Base-by-base conservation (phyloP, 495 filamentous ascomycete species). In the Penicillium egyptiacum region DNA sequence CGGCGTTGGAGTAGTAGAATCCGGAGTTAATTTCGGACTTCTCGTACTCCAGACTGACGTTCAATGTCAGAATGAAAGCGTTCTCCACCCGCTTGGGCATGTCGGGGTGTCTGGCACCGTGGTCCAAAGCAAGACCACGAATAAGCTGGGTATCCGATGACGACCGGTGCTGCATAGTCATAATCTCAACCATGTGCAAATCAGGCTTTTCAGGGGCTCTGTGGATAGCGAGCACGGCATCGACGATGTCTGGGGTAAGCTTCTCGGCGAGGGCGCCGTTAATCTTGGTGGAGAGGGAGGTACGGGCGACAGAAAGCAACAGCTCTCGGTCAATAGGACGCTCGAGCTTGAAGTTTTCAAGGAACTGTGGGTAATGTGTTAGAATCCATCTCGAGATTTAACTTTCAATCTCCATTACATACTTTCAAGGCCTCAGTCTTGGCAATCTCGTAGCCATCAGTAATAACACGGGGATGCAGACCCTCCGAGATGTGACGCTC, bases 161-260 rank as follows among this genome's bases (percentile, higher is more conserved):
- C 37, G 88, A 89, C 55, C 93, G 90, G 77, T 99, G 94, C 72
- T 98, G 94, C 94, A 99, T 99, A 69, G 95, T 97, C 95, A 98
- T 98, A 62, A 99, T 97, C 75, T 99, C 94, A 60, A 99, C 81
- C 94, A 99, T 99, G 75, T 98, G 93, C 59, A 99, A 74, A 72
- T 99, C 94, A 44, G 94, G 94, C 77, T 97, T 98, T 60, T 85
- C 86, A 28, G 91, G 90, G 26, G 91, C 73, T 67, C 88, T 81
- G 77, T 96, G 92, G 70, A 99, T 99, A 46, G 95, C 81, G 52
- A 98, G 83, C 44, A 98, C 94, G 52, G 94, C 89, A 72, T 99
- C 94, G 64, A 96, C 92, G 61, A 99, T 96, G 62, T 88, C 86
- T 31, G 94, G 90, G 20, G 91, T 96, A 40, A 98, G 88, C 67